These are phyloP conservation scores for Tothia fuscella DNA, from an alignment of 2,329 filamentous ascomycete species.

Conservation along the genomic window DNA sequence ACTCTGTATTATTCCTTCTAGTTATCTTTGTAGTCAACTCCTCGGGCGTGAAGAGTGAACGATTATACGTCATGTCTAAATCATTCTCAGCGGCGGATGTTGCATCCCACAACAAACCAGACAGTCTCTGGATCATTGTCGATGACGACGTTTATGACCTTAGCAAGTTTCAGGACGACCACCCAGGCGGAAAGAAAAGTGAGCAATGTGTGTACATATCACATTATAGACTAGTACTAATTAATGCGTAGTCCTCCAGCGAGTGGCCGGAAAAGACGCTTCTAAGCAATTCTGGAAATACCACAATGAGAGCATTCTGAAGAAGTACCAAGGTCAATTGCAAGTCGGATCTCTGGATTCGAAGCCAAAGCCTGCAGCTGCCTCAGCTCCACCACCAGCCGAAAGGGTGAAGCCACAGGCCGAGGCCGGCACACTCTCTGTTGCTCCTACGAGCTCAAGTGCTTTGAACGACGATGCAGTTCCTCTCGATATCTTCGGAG, in stretches of 20 bases:
- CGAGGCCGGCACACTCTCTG: slow-evolving; percentile 42
- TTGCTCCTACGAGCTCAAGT: no score
- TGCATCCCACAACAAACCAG: slow-evolving; percentile 77
- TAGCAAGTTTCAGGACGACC: slow-evolving; percentile 50
- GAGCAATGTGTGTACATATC: slow-evolving; percentile 18
- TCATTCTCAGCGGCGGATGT: slow-evolving; percentile 77
- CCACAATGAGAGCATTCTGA: slow-evolving; percentile 48
- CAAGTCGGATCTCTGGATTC: slow-evolving; percentile 67
- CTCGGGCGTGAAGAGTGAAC: neutral
- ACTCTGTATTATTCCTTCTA: neutral
- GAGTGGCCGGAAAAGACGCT: slow-evolving; percentile 54
- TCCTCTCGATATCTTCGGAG: slow-evolving; percentile 72
- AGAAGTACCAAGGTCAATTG: slow-evolving; percentile 49
- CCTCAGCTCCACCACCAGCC: slow-evolving; percentile 39
- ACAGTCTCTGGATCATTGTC: slow-evolving; percentile 78
- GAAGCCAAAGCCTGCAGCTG: slow-evolving; percentile 51
- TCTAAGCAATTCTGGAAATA: slow-evolving; percentile 59
- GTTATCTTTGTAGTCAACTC: neutral
- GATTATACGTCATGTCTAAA: slow-evolving; percentile 59
- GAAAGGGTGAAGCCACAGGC: slow-evolving; percentile 44
- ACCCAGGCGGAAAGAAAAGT: slow-evolving; percentile 63
- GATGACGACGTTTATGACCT: slow-evolving; percentile 95
- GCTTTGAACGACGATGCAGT: slow-evolving; percentile 40
- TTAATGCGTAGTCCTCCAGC: slow-evolving; percentile 42
- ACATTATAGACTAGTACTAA: slow-evolving; percentile 8